These are phyloP conservation scores for Funneliformis caledonium DNA, from an alignment of 371 early-diverging fungal species.

Conservation along the genomic window DNA sequence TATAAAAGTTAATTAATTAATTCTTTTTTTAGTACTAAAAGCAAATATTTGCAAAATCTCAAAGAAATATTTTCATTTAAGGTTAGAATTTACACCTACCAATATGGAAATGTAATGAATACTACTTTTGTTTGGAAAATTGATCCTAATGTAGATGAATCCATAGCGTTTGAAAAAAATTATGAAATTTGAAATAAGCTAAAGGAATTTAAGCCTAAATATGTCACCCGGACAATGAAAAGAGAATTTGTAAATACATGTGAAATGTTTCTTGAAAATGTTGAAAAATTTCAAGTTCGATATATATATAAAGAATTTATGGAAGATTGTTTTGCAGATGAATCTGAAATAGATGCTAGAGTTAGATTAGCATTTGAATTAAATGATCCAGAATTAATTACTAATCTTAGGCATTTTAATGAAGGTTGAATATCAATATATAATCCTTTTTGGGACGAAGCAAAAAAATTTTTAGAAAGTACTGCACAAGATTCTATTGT, in stretches of 20 bases:
- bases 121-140: not conserved
- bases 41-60: too few relatives aligned
- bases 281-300: not conserved
- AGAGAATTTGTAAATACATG: not conserved
- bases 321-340: not conserved
- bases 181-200: not conserved
- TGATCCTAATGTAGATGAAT: not conserved
- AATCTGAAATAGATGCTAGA: not conserved
- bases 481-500: not conserved
- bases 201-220: not conserved
- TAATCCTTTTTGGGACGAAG: not conserved
- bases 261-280: not conserved
- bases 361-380: not conserved
- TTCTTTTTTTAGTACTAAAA: too few relatives aligned
- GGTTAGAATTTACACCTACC: too few relatives aligned
- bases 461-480: not conserved
- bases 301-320: not conserved
- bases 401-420: not conserved
- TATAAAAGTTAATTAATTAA: too few relatives aligned
- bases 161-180: not conserved
- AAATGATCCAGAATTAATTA: not conserved
- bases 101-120: too few relatives aligned
- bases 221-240: not conserved
- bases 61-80: too few relatives aligned
- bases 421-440: not conserved